A percentile compares a stretch with the other conserved stretches of the same genome.
phyloP scores from a whole-genome alignment of 129 eudicot species.

The Deinandra increscens region DNA sequence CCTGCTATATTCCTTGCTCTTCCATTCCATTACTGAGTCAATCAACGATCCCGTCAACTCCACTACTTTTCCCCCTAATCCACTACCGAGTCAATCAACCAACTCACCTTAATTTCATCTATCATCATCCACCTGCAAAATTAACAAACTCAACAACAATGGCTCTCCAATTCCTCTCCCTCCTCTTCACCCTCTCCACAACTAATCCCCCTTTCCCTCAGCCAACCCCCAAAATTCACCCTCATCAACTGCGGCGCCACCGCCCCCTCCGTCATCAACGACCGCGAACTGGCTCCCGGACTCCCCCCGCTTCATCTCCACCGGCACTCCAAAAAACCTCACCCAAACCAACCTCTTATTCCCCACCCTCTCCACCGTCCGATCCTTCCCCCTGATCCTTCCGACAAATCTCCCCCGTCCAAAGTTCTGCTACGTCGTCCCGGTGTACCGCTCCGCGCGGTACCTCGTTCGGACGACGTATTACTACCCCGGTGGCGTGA shows the following conservation, averaged over 20 bases:
- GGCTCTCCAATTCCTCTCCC: conserved; percentile 33
- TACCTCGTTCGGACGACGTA: conserved; percentile 75
- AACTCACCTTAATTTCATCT: not conserved
- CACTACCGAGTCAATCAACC: not conserved
- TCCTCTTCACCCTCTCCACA: conserved; percentile 42
- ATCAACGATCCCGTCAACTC: conserved; percentile 56
- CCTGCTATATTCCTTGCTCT: conserved; percentile 54
- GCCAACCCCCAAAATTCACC: conserved; percentile 46
- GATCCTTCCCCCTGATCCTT: conserved; percentile 63
- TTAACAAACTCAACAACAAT: conserved; percentile 27
- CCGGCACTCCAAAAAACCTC: conserved; percentile 47
- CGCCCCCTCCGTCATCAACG: conserved; percentile 24
- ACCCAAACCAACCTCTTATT: not conserved
- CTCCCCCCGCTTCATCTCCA: conserved; percentile 36
- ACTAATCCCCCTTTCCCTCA: conserved; percentile 38
- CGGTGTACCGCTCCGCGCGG: conserved; percentile 46
- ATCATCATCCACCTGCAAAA: conserved; percentile 6
- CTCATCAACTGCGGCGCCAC: conserved; percentile 74
- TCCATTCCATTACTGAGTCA: conserved; percentile 46
- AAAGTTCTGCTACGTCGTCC: conserved; percentile 78
- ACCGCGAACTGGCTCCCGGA: conserved; percentile 64
- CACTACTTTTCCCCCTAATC: conserved; percentile 30
- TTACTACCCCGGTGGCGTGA: conserved; percentile 74
- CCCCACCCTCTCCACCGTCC: conserved; percentile 55
- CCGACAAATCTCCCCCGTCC: conserved; percentile 32